Evolutionary conservation across 805 yeast genomes (phyloP).

Genomic region (Zygoascus biomembranicola): DNA sequence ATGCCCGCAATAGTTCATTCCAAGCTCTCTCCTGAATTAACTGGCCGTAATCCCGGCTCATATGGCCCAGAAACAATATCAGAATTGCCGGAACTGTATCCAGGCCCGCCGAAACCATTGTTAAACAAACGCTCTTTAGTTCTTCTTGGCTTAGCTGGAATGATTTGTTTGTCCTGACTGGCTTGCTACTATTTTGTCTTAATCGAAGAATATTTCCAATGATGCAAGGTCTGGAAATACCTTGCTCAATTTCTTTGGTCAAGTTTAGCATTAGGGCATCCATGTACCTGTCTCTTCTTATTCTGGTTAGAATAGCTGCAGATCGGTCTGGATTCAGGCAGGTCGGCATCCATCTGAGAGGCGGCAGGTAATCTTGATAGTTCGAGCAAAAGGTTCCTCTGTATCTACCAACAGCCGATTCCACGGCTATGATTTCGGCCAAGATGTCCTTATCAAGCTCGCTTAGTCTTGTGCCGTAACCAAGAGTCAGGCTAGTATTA

Average conservation of each 20-base stretch:
- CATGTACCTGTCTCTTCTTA: conserved; percentile 29
- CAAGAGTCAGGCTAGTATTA: conserved; percentile 32
- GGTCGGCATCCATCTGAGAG: conserved; percentile 24
- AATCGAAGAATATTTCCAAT: conserved; percentile 29
- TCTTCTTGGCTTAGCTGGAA: conserved; percentile 35
- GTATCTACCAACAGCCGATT: conserved; percentile 26
- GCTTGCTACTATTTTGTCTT: not conserved
- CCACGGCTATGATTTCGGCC: conserved; percentile 27
- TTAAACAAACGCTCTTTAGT: conserved; percentile 52
- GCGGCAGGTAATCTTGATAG: conserved; percentile 32
- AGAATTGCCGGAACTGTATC: conserved; percentile 63
- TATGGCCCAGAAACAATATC: conserved; percentile 51
- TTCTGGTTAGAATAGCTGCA: conserved; percentile 23
- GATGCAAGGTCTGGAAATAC: conserved; percentile 25
- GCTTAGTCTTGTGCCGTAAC: conserved; percentile 34
- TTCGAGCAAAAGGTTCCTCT: conserved; percentile 31
- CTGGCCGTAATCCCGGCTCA: conserved; percentile 35
- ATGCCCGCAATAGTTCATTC: conserved; percentile 30
- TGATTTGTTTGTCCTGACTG: not conserved
- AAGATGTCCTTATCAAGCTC: conserved; percentile 23
- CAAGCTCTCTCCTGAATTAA: conserved; percentile 40
- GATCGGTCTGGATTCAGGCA: conserved; percentile 25
- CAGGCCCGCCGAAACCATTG: conserved; percentile 73
- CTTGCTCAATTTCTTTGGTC: conserved; percentile 17
- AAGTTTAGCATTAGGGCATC: conserved; percentile 24